Conservation (phyloP, 2,329 filamentous ascomycete genomes). For the Monosporascus sp. region DNA sequence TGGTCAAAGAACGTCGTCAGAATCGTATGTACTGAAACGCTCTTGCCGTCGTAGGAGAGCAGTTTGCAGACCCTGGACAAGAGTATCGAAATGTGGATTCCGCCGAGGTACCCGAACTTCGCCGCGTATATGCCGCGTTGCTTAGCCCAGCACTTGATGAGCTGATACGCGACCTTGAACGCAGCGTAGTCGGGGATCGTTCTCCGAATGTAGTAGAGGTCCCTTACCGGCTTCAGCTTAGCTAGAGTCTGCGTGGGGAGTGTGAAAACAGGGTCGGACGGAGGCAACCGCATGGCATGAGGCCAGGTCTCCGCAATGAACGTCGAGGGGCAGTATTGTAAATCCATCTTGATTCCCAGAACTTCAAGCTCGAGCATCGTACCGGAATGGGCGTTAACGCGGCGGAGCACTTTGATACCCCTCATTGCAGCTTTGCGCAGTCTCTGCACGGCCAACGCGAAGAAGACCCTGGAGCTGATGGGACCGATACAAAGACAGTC, state of each 20-base stretch:
- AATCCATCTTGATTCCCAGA: constrained; percentile 51
- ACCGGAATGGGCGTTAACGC: constrained; percentile 52
- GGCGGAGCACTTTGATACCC: constrained; percentile 47
- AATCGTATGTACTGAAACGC: constrained; percentile 43
- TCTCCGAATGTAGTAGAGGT: constrained; percentile 53
- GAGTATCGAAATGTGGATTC: constrained; percentile 59
- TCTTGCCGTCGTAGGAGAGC: constrained; percentile 30
- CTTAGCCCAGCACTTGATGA: constrained; percentile 58
- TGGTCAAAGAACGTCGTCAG: constrained; percentile 57
- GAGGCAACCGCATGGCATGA: constrained; percentile 38
- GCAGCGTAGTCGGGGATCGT: constrained; percentile 53
- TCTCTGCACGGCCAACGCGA: constrained; percentile 50
- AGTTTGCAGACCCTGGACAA: constrained; percentile 56
- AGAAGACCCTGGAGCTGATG: constrained; percentile 56
- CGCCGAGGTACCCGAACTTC: constrained; percentile 60
- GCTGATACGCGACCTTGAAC: constrained; percentile 54
- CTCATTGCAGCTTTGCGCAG: constrained; percentile 40
- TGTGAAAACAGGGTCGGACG: constrained; percentile 48
- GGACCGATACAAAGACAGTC: constrained; percentile 61
- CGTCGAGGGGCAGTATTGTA: constrained; percentile 61
- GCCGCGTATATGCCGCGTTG: constrained; percentile 58
- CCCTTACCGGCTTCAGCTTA: constrained; percentile 60
- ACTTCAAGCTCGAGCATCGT: constrained; percentile 61
- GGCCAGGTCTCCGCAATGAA: constrained; percentile 50
- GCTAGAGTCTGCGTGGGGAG: constrained; percentile 50